Base-by-base conservation (phyloP, 495 filamentous ascomycete genomes). In the Ascodesmis nigricans region DNA sequence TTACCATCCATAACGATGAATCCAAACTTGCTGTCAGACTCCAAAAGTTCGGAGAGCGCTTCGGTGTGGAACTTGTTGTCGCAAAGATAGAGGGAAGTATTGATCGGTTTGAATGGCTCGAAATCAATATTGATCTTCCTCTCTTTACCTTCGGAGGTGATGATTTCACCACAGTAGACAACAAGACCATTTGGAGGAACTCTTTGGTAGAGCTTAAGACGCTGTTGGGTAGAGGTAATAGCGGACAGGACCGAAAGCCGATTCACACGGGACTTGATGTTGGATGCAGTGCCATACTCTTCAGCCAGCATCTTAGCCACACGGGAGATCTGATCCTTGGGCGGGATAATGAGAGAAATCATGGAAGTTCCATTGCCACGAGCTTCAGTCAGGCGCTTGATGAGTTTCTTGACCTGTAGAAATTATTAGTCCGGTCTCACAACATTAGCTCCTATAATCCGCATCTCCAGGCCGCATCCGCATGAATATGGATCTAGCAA, bases 1-100 rank as follows among this genome's bases (percentile, higher is more conserved):
- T 93, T 95, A 60, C 87, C 87, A 52, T 95, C 87, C 90, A 97
- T 97, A 58, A 97, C 70, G 51, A 97, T 97, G 56, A 97, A 97
- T 22, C 87, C 87, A 50, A 97, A 97, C 59, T 91, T 91, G 62
- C 91, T 83, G 56, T 97, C 87, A 3, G 83, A 91, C 58, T 95
- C 87, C 29, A 97, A 71, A 39, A 97, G 67, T 62, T 97, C 87
- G 38, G 79, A 83, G 40, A 97, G 62, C 4, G 87, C 84, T 55
- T 97, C 87, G 22, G 87, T 97, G 54, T 97, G 87, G 62, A 97
- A 97, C 51, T 97, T 97, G 63, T 97, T 97, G 65, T 97, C 87
- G 62, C 87, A 97, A 18, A 97, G 73, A 55, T 97, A 97, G 5
- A 97, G 70, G 6, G 87, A 97, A 3, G 87, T 97, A 58, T 97